phyloP scores from a whole-genome alignment of 2,329 filamentous ascomycete species.

The Fusarium beomiforme region DNA sequence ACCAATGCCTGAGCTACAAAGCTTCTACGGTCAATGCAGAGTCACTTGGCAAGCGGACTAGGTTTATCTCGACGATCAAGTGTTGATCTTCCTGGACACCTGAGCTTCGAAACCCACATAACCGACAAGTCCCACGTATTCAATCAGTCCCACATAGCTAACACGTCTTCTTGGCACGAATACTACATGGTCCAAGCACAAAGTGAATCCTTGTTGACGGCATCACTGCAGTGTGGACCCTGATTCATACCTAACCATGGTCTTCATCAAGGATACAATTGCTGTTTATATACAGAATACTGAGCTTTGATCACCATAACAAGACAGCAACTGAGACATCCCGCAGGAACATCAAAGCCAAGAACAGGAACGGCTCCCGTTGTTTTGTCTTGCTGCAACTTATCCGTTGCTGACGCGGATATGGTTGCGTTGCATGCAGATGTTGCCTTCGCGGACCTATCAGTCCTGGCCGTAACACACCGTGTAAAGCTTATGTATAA shows the following conservation, averaged over 20 bases:
- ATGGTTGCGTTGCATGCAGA: conserved; percentile 14
- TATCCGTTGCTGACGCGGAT: conserved; percentile 22
- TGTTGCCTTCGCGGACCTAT: background rate
- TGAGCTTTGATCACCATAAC: background rate
- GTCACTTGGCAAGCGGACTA: background rate
- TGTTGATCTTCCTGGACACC: background rate
- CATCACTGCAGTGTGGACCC: background rate
- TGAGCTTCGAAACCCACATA: background rate
- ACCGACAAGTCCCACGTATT: too few relatives aligned
- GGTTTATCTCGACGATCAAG: background rate
- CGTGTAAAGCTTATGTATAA: background rate
- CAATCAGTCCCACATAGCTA: too few relatives aligned
- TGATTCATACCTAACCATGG: background rate
- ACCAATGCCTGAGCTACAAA: background rate
- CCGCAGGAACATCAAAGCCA: conserved; percentile 9
- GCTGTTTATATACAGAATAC: background rate
- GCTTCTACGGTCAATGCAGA: background rate
- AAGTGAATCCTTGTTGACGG: background rate
- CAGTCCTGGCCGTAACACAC: background rate
- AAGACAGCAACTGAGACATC: background rate
- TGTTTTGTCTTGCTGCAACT: background rate
- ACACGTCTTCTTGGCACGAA: background rate
- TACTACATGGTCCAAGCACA: background rate
- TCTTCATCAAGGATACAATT: background rate
- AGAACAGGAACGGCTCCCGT: background rate